Evolutionary conservation across 1,284 basidiomycete species (phyloP), one percentile per base, ranked within the genome.

Genomic region (Agaricales sp.): DNA sequence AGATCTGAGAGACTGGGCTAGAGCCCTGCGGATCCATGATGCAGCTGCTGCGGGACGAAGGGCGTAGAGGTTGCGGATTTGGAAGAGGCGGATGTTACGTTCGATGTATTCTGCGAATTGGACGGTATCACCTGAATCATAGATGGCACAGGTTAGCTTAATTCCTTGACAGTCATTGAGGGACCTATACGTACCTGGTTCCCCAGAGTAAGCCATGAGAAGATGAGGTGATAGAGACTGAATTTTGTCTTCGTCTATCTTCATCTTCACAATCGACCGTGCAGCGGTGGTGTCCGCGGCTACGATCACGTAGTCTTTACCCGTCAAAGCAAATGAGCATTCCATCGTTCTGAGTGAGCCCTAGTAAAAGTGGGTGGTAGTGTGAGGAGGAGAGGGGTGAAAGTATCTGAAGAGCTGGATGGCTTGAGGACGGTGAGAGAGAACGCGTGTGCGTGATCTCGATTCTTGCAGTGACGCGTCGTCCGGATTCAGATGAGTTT

Each of bases 61-160:
- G 18, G 92, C 77, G 63, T 92, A 84, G 61, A 85, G 77, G 70
- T 94, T 89, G 68, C 95, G 85, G 62, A 99, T 99, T 60, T 96
- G 91, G 69, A 96, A 95, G 48, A 99, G 74, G 46, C 93, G 83
- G 59, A 98, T 80, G 70, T 98, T 99, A 55, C 94, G 82, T 66
- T 98, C 93, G 55, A 98, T 78, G 60, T 80, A 99, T 67, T 99
- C 95, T 3, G 95, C 89, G 62, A 99, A 98, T 63, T 98, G 92
- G 22, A 96, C 74, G 20, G 96, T 99, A 64, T 99, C 96, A 53
- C 95, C 95, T 89, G 58, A 2, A 46, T 41, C 8, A 41, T 41
- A 6, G 16, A 11, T n/a, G 16, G 6, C 16, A 41, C 8, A 4
- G 8, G 4, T 41, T 41, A 20, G 39, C 18, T 16, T 11, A 16